Evolutionary conservation across 2,329 filamentous ascomycete genomes (phyloP), one percentile per base, ranked within the genome.

Genomic region (Aspergillus quadrilineatus): DNA sequence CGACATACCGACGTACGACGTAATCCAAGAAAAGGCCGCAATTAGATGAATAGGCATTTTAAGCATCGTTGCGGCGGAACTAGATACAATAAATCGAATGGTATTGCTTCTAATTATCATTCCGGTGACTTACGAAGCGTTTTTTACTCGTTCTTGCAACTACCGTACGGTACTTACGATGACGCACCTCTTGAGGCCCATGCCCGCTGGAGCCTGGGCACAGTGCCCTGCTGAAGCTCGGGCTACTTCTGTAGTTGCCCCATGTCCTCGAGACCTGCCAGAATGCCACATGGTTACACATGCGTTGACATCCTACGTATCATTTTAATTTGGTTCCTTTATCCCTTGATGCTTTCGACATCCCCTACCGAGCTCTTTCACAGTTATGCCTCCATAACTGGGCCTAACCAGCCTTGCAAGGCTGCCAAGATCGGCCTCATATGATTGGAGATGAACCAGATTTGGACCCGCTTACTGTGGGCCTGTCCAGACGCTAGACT

Each of bases 361-460:
- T 17, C 44, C 44, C 44, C 22, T 47, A 14, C 44, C 29, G 44
- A 6, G 29, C 1, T 5, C n/a, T 6, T 8, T 17, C 29, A 15
- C 26, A 46, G n/a, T 42, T 47, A 43, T 37, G 36, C 52, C 39
- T 34, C 43, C 26, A 55, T 49, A 55, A 57, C 12, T 30, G 10
- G 34, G n/a, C 50, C 30, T 37, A 52, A 55, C 58, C 60, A 62
- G 63, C 61, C 60, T 58, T 63, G 62, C 62, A 61, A 60, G 62
- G 62, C 62, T 59, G 61, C 62, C 54, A 61, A 62, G 50, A 36
- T 6, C n/a, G 4, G n/a, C 30, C 15, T 28, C n/a, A n/a, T 15
- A 17, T 50, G 6, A 58, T 50, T 55, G 50, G 49, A 28, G 28
- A 39, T 41, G 32, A 17, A 41, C 32, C 12, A 8, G 12, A 22